Base-by-base conservation (phyloP, 371 early-diverging fungal genomes). In the Actinomucor elegans region DNA sequence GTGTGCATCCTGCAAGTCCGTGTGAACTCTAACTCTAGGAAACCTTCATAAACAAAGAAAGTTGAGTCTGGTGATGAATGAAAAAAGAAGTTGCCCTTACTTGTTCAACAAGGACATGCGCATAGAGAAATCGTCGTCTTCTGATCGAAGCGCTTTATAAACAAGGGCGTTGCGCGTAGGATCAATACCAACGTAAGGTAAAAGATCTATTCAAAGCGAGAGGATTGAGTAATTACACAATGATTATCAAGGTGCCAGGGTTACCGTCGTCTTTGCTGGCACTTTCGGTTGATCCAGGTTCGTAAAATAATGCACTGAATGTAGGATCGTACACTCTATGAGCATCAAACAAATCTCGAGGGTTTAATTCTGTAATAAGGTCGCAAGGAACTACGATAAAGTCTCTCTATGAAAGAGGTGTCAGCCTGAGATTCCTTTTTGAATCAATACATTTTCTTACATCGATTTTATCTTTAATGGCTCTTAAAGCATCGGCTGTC, bases 301-400 rank as follows among this genome's bases (percentile, higher is more conserved):
- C 92, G 65, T 85, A 93, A 57, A 90, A 87, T 57, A 95, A 58
- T 3, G 91, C 83, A 0, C 89, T 83, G 44, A 91, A 79, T 3
- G 95, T 83, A 9, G 96, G 89, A 50, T 86, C 81, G 34, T 81
- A 73, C 4, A 88, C 69, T 31, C 94, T 89, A 59, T 90, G 89
- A 41, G 80, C 69, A 64, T 96, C 93, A 48, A 96, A 63, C 32
- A 97, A 69, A 28, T 85, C 85, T 55, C 88, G 85, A 20, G 94
- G 89, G 6, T 91, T 83, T 20, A 92, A 73, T 28, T 91, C 89
- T 5, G 93, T 89, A 41, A 94, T 77, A 43, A 91, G 67, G 75
- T 97, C 97, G 69, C 94, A 94, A 37, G 89, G 84, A 32, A 96
- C 70, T 9, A 96, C 92, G 40, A 97, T 83, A 46, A 96, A 93